Evolutionary conservation across 2,329 filamentous ascomycete genomes (phyloP), one percentile per base, ranked within the genome.

Genomic region (Cladosporium phlei): DNA sequence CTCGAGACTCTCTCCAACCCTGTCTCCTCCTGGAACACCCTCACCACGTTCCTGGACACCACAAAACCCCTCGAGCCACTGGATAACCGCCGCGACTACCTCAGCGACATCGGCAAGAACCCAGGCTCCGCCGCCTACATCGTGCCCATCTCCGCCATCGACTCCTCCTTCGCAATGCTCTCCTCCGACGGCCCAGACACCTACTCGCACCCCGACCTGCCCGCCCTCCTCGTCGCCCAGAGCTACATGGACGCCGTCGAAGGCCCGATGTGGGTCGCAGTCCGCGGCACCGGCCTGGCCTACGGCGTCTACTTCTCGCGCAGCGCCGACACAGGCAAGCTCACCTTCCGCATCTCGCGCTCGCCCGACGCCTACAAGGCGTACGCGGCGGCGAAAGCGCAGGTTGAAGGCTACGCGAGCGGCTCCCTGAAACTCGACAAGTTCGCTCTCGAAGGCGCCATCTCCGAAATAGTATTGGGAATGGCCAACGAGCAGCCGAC

Each of bases 191-290:
- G 91, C 5, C 79, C 91, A 12, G 77, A 79, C 19, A 87, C 84
- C 0, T 90, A 85, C 61, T 75, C 78, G 3, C 85, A 96, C 59
- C 83, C 89, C 0, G 77, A 80, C 12, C 74, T 97, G 1, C 89
- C 93, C 0, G 83, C 90, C 2, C 76, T 95, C 42, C 80, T 95
- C 65, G 90, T 98, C 6, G 89, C 91, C 1, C 80, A 89, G 39
- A 83, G 89, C 16, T 97, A 96, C 63, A 83, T 98, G 51, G 90
- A 96, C 62, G 83, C 89, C 1, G 86, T 94, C 14, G 93, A 98
- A 67, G 93, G 93, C 0, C 93, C 93, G 1, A 79, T 98, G 24
- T 97, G 93, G 91, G 85, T 85, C 53, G 88, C 88, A 0, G 86
- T 97, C 38, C 88, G 93, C 37, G 93, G 93, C 47, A 93, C 88